Evolutionary conservation across 2,329 filamentous ascomycete species (phyloP).

Genomic region (Xylaria polymorpha): DNA sequence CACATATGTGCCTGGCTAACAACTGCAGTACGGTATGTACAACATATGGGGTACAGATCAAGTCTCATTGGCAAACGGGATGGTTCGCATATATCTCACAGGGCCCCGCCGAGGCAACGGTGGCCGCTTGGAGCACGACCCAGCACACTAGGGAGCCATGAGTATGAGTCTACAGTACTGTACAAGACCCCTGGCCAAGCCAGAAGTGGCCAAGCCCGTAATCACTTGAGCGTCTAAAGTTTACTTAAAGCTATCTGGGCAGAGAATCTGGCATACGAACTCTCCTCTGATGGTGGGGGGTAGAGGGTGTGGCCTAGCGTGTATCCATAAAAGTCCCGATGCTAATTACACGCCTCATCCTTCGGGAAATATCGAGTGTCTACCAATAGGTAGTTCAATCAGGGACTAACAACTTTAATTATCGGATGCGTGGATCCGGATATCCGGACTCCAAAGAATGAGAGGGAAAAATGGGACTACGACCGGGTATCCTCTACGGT

Average conservation of each 20-base stretch:
- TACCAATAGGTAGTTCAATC: constrained; percentile 18
- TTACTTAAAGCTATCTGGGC: constrained; percentile 17
- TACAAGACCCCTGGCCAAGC: constrained; percentile 22
- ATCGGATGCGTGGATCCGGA: constrained; percentile 35
- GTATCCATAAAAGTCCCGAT: constrained; percentile 26
- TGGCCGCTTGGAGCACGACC: constrained; percentile 11
- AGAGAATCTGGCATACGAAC: constrained; percentile 15
- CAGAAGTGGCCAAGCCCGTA: constrained; percentile 26
- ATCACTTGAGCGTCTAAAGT: constrained; percentile 15
- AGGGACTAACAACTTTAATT: constrained; percentile 28
- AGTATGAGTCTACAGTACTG: constrained; percentile 18
- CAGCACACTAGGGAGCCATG: background rate
- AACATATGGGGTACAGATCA: constrained; percentile 29
- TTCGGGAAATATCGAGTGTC: constrained; percentile 17
- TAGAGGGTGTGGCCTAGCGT: constrained; percentile 1
- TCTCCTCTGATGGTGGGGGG: constrained; percentile 25
- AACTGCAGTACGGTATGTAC: constrained; percentile 25
- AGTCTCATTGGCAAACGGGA: constrained; percentile 16
- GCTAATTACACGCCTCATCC: constrained; percentile 25
- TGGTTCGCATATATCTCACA: constrained; percentile 29
- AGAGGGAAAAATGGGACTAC: constrained; percentile 18
- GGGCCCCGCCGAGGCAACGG: constrained; percentile 22
- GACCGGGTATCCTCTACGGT: constrained; percentile 30
- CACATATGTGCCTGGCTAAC: constrained; percentile 29
- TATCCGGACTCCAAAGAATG: constrained; percentile 29